Conservation (phyloP, 805 yeast genomes). For the Lipomyces lipofer region DNA sequence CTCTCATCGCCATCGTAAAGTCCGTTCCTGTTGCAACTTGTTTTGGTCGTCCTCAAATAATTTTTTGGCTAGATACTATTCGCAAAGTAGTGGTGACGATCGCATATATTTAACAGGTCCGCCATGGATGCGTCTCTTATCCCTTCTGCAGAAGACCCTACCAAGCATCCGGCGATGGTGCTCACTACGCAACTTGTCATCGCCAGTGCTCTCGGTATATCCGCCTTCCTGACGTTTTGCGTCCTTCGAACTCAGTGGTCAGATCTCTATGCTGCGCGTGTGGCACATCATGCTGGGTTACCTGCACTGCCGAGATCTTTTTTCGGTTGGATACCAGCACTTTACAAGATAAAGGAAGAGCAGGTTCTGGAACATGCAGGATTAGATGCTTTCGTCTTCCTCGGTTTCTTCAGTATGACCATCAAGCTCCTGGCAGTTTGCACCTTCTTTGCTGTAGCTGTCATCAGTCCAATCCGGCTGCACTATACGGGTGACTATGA, state of each 20-base stretch:
- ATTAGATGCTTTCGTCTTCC: constrained; percentile 86
- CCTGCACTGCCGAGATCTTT: constrained; percentile 63
- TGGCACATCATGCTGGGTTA: constrained; percentile 52
- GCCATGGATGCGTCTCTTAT: too few species aligned
- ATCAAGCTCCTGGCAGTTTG: constrained; percentile 66
- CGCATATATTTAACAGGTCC: too few species aligned
- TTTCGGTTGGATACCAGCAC: constrained; percentile 78
- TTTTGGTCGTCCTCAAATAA: too few species aligned
- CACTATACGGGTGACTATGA: constrained; percentile 81
- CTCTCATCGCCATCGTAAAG: too few species aligned
- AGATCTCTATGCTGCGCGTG: constrained; percentile 79
- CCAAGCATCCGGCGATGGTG: constrained; percentile 49
- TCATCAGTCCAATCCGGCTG: constrained; percentile 83
- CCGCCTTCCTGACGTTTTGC: constrained; percentile 70
- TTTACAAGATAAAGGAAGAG: constrained; percentile 65
- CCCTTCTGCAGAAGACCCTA: background rate
- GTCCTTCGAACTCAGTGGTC: constrained; percentile 73
- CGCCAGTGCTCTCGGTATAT: constrained; percentile 65
- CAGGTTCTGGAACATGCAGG: constrained; percentile 89
- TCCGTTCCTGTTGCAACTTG: too few species aligned
- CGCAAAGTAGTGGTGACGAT: too few species aligned
- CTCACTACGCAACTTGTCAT: constrained; percentile 75
- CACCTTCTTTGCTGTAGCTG: constrained; percentile 65
- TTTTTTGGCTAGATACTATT: too few species aligned
- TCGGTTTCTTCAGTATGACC: constrained; percentile 88